Evolutionary conservation across 2,329 filamentous ascomycete species (phyloP).

Genomic region (Ophiocordyceps unilateralis): DNA sequence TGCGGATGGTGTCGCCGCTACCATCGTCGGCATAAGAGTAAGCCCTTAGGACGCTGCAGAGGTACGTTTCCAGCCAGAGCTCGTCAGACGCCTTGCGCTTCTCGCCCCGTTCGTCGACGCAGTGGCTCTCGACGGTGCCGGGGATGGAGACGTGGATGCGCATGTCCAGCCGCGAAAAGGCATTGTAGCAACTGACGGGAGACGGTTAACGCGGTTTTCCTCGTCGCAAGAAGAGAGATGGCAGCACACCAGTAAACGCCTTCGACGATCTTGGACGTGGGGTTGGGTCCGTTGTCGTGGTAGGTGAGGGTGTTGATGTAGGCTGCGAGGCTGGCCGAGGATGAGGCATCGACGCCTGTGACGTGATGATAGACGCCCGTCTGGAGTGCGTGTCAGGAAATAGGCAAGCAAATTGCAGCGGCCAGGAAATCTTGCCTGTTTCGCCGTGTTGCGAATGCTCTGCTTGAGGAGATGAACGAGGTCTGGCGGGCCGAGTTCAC

Average conservation of each 20-base stretch:
- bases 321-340: slow-evolving; percentile 86
- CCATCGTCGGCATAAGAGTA: slow-evolving; percentile 96
- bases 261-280: slow-evolving; percentile 69
- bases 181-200: slow-evolving; percentile 70
- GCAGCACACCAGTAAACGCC: slow-evolving; percentile 71
- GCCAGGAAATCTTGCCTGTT: slow-evolving; percentile 24
- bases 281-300: slow-evolving; percentile 59
- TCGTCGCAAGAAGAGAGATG: no score
- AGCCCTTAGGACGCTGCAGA: slow-evolving; percentile 83
- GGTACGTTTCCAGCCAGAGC: slow-evolving; percentile 92
- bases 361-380: slow-evolving; percentile 95
- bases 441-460: slow-evolving; percentile 36
- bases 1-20: slow-evolving; percentile 83
- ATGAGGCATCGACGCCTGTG: slow-evolving; percentile 90
- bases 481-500: slow-evolving; percentile 90
- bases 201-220: slow-evolving; percentile 5
- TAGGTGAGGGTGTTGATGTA: slow-evolving; percentile 98
- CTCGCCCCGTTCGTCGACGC: slow-evolving; percentile 90
- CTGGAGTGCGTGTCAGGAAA: slow-evolving; percentile 24
- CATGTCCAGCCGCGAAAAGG: slow-evolving; percentile 95
- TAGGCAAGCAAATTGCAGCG: slow-evolving; percentile 3
- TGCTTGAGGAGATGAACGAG: slow-evolving; percentile 86
- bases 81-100: slow-evolving; percentile 87
- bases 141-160: slow-evolving; percentile 95
- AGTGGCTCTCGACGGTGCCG: slow-evolving; percentile 91